Base-by-base conservation (phyloP, 2,329 filamentous ascomycete genomes). In the Hymenoscyphus linearis region DNA sequence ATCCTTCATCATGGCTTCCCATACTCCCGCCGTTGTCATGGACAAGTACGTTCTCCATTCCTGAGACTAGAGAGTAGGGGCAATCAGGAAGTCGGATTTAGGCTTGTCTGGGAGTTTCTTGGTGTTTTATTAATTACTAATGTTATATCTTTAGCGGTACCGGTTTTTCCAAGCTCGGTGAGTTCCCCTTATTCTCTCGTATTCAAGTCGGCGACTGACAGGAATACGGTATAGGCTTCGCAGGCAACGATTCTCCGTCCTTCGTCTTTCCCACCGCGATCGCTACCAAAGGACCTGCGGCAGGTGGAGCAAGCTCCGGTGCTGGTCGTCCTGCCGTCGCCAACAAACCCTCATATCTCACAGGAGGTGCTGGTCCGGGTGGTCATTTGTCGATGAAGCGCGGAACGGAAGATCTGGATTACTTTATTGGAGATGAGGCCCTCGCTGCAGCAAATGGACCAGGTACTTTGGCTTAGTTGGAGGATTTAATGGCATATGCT, bases 11-110 rank as follows among this genome's bases (percentile, higher is more conserved):
- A 99, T 99, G 95, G 93, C 95, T 75, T 89, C 90, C 81, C 93
- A 98, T 86, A 98, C 95, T 76, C 95, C 95, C 73, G 95, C 95
- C 90, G 95, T 99, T 97, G 95, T 99, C 91, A 99, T 99, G 93
- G 95, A 99, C 95, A 99, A 99, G 95, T 97, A 88, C 80, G 91
- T 76, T 73, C 70, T 73, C 66, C 72, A 71, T 55, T 73, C 71
- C 70, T 74, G 62, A 67, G 60, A 52, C 58, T 27, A 63, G 27
- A 31, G 31, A 52, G 59, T 26, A 63, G n/a, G 7, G 56, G 22
- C 56, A 37, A 53, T 37, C 2, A 52, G 10, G 27, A 25, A 13
- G 7, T 31, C 55, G 35, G 31, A 18, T 47, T 22, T 3, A 55
- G 37, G 37, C 37, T 37, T 31, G 26, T 4, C 18, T 40, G 31